phyloP scores from a whole-genome alignment of 768 basidiomycete species.

The Kwoniella dejecticola region DNA sequence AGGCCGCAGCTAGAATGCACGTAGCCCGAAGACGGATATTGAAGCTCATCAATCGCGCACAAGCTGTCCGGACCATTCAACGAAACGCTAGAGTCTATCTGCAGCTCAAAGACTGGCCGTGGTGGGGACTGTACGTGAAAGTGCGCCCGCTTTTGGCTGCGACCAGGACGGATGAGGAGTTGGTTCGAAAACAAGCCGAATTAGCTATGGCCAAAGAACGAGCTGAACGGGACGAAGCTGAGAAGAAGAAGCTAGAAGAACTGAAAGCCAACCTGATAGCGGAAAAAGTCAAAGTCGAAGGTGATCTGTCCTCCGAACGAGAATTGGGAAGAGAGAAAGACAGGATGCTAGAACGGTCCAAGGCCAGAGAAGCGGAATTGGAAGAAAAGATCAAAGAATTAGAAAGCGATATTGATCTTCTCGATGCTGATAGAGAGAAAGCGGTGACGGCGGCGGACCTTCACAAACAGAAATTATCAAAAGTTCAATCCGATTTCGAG shows the following conservation, averaged over 20 bases:
- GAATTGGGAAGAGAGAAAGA: conserved; percentile 80
- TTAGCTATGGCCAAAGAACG: conserved; percentile 74
- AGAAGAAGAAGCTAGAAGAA: conserved; percentile 73
- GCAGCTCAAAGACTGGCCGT: conserved; percentile 91
- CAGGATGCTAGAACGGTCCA: conserved; percentile 74
- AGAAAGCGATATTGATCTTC: conserved; percentile 77
- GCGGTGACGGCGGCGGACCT: conserved; percentile 63
- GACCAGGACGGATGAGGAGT: conserved; percentile 87
- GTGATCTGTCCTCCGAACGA: conserved; percentile 79
- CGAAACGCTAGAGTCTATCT: conserved; percentile 89
- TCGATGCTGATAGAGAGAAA: conserved; percentile 82
- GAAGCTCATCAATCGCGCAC: conserved; percentile 89
- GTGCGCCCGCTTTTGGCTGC: conserved; percentile 91
- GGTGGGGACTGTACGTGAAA: conserved; percentile 98
- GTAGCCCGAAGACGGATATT: conserved; percentile 85
- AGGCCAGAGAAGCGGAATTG: conserved; percentile 78
- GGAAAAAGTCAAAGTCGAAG: conserved; percentile 79
- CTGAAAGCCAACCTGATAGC: conserved; percentile 79
- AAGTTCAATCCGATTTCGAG: conserved; percentile 34
- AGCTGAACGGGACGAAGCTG: conserved; percentile 81
- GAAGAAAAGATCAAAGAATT: conserved; percentile 80
- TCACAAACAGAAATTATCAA: conserved; percentile 30
- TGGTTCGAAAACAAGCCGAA: conserved; percentile 75
- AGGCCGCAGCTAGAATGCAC: conserved; percentile 82
- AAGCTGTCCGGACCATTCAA: conserved; percentile 89